These are phyloP conservation scores for Ceratobasidium sp. DNA, from an alignment of 1,284 basidiomycete species.

Conservation along the genomic window DNA sequence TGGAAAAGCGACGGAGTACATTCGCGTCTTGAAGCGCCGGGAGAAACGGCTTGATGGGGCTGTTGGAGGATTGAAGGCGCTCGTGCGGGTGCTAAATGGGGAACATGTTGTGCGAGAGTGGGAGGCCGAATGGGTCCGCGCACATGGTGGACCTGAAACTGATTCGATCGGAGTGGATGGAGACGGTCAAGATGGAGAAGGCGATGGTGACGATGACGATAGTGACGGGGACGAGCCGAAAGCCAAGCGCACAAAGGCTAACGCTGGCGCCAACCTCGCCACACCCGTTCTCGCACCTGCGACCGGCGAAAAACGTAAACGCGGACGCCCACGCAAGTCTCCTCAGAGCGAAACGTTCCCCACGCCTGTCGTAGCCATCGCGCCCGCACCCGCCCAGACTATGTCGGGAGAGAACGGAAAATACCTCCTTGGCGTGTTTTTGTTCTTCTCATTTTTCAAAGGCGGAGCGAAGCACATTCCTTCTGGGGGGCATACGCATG, in stretches of 20 bases:
- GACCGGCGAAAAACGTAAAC: slow-evolving; percentile 71
- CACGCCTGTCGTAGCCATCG: slow-evolving; percentile 31
- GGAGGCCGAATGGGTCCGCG: slow-evolving; percentile 76
- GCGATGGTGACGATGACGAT: slow-evolving; percentile 65
- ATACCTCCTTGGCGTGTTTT: slow-evolving; percentile 49
- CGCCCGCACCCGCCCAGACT: slow-evolving; percentile 5
- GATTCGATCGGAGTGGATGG: slow-evolving; percentile 66
- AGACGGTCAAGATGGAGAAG: slow-evolving; percentile 63
- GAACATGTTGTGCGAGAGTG: slow-evolving; percentile 68
- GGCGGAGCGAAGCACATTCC: slow-evolving; percentile 28
- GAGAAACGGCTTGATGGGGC: slow-evolving; percentile 78
- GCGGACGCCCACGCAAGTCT: slow-evolving; percentile 77
- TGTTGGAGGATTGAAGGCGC: slow-evolving; percentile 75
- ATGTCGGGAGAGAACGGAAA: slow-evolving; percentile 35
- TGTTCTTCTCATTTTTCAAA: slow-evolving; percentile 51
- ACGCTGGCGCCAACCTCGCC: slow-evolving; percentile 16
- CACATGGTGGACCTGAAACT: slow-evolving; percentile 74
- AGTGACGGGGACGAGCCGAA: slow-evolving; percentile 63
- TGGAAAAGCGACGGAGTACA: slow-evolving; percentile 86
- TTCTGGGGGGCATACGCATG: slow-evolving; percentile 33
- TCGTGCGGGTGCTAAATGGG: slow-evolving; percentile 76
- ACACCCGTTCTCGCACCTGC: slow-evolving; percentile 23
- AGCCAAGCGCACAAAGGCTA: slow-evolving; percentile 40
- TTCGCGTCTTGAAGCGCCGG: slow-evolving; percentile 80
- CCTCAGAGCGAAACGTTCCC: slow-evolving; percentile 57